phyloP scores from a whole-genome alignment of 1,284 basidiomycete genomes.

The Marasmius fiardii region DNA sequence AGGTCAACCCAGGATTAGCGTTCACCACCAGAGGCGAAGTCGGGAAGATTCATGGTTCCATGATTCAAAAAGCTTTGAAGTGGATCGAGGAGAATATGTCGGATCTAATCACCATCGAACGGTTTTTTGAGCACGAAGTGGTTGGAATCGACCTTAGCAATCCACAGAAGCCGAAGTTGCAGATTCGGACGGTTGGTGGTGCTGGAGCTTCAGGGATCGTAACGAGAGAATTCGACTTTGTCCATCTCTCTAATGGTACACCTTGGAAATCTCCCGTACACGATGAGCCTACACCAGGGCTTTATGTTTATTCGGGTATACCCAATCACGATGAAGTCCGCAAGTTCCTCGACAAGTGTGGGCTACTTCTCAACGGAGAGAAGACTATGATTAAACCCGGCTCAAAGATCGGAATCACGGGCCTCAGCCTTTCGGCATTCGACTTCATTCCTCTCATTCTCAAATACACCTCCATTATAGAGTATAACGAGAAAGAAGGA shows the following conservation, averaged over 20 bases:
- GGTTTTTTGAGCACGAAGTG: neutral
- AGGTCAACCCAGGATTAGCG: neutral
- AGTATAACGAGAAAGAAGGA: neutral
- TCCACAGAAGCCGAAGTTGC: neutral
- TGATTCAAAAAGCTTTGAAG: neutral
- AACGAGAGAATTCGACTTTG: neutral
- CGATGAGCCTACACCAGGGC: neutral
- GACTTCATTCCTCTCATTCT: neutral
- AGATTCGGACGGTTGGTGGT: neutral
- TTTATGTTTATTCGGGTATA: neutral
- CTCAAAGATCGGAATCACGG: neutral
- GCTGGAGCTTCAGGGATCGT: neutral
- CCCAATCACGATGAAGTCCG: neutral
- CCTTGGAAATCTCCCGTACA: neutral
- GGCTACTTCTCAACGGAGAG: neutral
- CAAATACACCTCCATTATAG: neutral
- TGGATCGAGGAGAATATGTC: neutral
- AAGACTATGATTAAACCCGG: neutral
- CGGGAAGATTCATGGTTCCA: constrained; percentile 2
- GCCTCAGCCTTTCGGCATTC: neutral
- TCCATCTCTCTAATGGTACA: neutral
- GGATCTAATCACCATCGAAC: neutral
- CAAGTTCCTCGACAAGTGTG: neutral
- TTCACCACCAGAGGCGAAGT: constrained; percentile 3
- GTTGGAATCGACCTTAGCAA: neutral